These are phyloP conservation scores for Aspergillus proliferans DNA, from an alignment of 2,329 filamentous ascomycete species.

Conservation along the genomic window DNA sequence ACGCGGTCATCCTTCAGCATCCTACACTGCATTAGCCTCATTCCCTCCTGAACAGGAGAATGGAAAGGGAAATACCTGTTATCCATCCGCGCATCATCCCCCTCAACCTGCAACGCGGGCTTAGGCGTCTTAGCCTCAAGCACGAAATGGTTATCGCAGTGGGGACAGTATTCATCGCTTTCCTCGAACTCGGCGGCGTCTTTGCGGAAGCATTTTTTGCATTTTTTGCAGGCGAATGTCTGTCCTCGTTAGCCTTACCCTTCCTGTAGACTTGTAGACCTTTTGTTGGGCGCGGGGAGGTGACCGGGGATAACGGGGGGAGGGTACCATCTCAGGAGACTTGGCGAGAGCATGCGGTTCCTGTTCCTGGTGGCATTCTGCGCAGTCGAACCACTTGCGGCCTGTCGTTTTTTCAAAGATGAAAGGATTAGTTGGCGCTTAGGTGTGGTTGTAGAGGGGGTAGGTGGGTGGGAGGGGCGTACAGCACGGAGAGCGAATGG, in stretches of 20 bases:
- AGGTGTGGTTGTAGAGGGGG: too few relatives aligned
- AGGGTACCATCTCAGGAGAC: slow-evolving; percentile 67
- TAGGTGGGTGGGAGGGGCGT: slow-evolving; percentile 30
- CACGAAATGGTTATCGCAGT: slow-evolving; percentile 98
- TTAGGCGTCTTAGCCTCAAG: slow-evolving; percentile 82
- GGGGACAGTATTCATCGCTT: slow-evolving; percentile 95
- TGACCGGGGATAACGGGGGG: neutral
- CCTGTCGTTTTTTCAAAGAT: slow-evolving; percentile 45
- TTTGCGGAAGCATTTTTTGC: slow-evolving; percentile 96
- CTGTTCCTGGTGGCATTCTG: slow-evolving; percentile 81
- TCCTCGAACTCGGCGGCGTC: slow-evolving; percentile 90
- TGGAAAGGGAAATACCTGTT: slow-evolving; percentile 44
- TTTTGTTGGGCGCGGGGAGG: neutral
- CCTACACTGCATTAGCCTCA: slow-evolving; percentile 29
- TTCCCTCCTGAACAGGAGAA: too few relatives aligned
- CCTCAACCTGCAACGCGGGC: slow-evolving; percentile 76
- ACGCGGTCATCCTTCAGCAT: slow-evolving; percentile 91
- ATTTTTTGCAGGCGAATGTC: slow-evolving; percentile 92
- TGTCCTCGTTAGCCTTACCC: slow-evolving; percentile 24
- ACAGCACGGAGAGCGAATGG: slow-evolving; percentile 96
- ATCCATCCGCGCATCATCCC: slow-evolving; percentile 82
- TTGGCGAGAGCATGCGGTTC: slow-evolving; percentile 72
- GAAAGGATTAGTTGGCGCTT: too few relatives aligned
- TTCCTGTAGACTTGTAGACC: neutral
- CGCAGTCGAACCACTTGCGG: slow-evolving; percentile 98